Base-by-base conservation (phyloP, 768 basidiomycete genomes). In the Termitomyces sp. region DNA sequence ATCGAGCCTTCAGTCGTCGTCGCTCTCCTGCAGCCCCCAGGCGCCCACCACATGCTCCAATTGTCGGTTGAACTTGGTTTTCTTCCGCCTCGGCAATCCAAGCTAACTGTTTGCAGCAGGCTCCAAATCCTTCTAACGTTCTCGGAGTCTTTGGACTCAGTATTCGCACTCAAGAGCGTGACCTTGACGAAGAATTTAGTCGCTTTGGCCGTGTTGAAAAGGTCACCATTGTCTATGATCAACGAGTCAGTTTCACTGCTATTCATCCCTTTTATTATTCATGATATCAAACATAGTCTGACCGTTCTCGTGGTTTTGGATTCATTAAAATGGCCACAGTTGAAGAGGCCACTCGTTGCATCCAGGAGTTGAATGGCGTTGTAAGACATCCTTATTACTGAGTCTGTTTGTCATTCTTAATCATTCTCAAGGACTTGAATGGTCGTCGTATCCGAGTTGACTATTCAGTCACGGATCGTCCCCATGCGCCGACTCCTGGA, bases 111-210 rank as follows among this genome's bases (percentile, higher is more conserved):
- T 70, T 72, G 64, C 73, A 81, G 79, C 83, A 93, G 91, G 90
- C 89, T 67, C 92, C 93, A 53, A 89, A 88, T 73, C 91, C 94
- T 25, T 89, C 91, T 67, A 88, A 83, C 63, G 94, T 96, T 37
- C 82, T 99, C 63, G 96, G 96, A 60, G 94, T 98, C n/a, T 99
- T 98, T 66, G 96, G 96, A n/a, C 78, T 98, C 46, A 96, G 94
- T 68, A 96, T 99, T 60, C 86, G 96, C 58, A 98, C 96, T 4
- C 84, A 88, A 58, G 96, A 99, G 71, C 85, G 91, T 46, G 96
- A 98, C 71, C 79, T 99, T 52, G 94, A 98, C 66, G 92, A 96
- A 65, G 95, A 97, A 74, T 98, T 99, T 67, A 85, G 79, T 67
- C 84, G 92, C 52, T 91, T 87, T 66, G 96, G 96, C 29, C 83